Evolutionary conservation across 1,284 basidiomycete species (phyloP).

Genomic region (Malassezia nana): DNA sequence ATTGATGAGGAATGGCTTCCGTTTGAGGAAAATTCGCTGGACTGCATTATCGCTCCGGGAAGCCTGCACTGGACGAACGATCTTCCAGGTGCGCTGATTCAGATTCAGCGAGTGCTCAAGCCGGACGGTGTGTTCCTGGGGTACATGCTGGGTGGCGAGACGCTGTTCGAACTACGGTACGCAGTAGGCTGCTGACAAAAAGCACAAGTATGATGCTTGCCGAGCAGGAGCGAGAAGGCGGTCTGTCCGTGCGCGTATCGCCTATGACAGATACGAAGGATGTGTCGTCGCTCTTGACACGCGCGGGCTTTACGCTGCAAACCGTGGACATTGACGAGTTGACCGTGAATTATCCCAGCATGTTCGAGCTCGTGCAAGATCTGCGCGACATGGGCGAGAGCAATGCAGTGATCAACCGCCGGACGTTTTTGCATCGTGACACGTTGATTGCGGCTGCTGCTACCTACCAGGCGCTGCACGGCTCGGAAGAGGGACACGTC

Average conservation of each 20-base stretch:
- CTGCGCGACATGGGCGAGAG: slow-evolving; percentile 90
- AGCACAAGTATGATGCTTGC: slow-evolving; percentile 79
- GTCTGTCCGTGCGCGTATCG: slow-evolving; percentile 84
- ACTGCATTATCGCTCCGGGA: slow-evolving; percentile 82
- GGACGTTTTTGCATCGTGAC: slow-evolving; percentile 66
- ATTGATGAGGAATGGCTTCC: slow-evolving; percentile 44
- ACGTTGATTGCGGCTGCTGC: slow-evolving; percentile 80
- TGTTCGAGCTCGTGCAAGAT: slow-evolving; percentile 92
- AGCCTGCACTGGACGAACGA: slow-evolving; percentile 97
- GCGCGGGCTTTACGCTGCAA: slow-evolving; percentile 85
- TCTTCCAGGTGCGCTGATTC: slow-evolving; percentile 80
- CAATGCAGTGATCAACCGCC: slow-evolving; percentile 65
- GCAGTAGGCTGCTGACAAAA: background rate
- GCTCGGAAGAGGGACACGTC: slow-evolving; percentile 59
- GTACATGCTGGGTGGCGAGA: slow-evolving; percentile 90
- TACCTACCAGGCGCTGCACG: slow-evolving; percentile 72
- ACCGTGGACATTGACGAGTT: slow-evolving; percentile 95
- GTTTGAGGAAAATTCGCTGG: slow-evolving; percentile 66
- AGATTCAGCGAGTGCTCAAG: slow-evolving; percentile 72
- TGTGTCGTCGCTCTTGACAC: slow-evolving; percentile 55
- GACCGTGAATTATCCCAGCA: slow-evolving; percentile 77
- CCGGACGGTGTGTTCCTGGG: slow-evolving; percentile 92
- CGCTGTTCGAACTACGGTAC: slow-evolving; percentile 78
- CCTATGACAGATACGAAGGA: slow-evolving; percentile 95
- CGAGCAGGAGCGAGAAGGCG: slow-evolving; percentile 85